A percentile compares a stretch with the other conserved stretches of the same genome.
phyloP scores from a whole-genome alignment of 345 rosid species.

The Nephelium lappaceum region DNA sequence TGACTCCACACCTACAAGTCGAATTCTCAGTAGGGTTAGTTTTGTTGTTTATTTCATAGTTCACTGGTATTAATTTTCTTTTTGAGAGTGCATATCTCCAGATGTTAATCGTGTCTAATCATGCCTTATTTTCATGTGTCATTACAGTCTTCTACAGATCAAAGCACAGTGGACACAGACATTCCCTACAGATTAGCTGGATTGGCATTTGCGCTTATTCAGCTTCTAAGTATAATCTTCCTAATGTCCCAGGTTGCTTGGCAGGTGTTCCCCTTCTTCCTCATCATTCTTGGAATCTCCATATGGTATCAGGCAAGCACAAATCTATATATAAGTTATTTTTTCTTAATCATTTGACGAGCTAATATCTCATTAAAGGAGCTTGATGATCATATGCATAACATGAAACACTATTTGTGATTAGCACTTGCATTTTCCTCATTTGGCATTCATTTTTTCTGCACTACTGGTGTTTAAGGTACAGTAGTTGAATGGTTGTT shows the following conservation, averaged over 20 bases:
- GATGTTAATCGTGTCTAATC: not conserved
- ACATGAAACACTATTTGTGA: not conserved
- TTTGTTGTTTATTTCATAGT: not conserved
- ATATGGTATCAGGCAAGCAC: constrained; percentile 66
- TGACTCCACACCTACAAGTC: constrained; percentile 70
- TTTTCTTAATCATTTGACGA: not conserved
- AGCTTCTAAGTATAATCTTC: constrained; percentile 60
- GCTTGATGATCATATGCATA: not conserved
- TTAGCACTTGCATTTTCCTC: no score
- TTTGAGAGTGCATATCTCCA: not conserved
- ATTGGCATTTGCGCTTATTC: constrained; percentile 73
- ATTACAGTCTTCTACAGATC: constrained; percentile 72
- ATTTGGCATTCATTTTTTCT: not conserved
- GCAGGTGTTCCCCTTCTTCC: constrained; percentile 64
- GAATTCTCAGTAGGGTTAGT: constrained; percentile 65
- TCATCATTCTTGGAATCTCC: constrained; percentile 54
- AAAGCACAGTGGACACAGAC: constrained; percentile 73
- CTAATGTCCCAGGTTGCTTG: constrained; percentile 71
- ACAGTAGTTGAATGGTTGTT: not conserved
- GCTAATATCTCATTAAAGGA: not conserved
- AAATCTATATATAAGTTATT: not conserved
- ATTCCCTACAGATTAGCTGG: constrained; percentile 81
- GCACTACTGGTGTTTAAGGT: not conserved
- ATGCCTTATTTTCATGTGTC: not conserved
- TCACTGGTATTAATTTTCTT: not conserved